Evolutionary conservation across 2,329 filamentous ascomycete genomes (phyloP), one percentile per base, ranked within the genome.

Genomic region (Pseudopyricularia javanii): DNA sequence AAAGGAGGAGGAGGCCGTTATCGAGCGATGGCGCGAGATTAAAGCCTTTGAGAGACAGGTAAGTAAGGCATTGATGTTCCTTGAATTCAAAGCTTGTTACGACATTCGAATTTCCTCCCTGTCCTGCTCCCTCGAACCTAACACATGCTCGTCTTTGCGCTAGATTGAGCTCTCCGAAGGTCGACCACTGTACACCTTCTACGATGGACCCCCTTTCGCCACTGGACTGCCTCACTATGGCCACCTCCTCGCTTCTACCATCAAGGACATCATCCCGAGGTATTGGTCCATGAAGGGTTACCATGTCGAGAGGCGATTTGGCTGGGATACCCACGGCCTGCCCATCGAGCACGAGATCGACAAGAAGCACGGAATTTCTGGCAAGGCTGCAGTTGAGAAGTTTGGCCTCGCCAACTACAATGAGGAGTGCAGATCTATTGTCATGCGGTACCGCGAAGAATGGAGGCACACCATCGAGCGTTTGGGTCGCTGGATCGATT

Each of bases 281-380:
- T 97, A 96, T 69, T 96, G 91, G 89, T 90, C 90, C 51, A 95
- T 95, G 91, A 94, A 94, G 66, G 91, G 91, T 15, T 88, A 84
- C 65, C 86, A 95, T 72, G 91, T 96, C 51, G 88, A 93, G 73
- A 81, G 91, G 58, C 80, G 91, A 55, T 96, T 96, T 60, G 91
- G 91, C 52, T 96, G 91, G 91, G 91, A 96, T 56, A 84, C 91
- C 2, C 91, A 96, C 65, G 91, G 91, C 56, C 77, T 97, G 52
- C 91, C 91, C 15, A 93, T 97, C 60, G 91, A 97, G 72, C 88
- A 95, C 67, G 91, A 96, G 71, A 96, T 96, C 64, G 91, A 96
- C 75, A 96, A 96, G 78, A 91, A 91, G 70, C 76, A 95, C 58
- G 87, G 88, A 40, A 91, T 95, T 63, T 88, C 87, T 2, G 59